Base-by-base conservation (phyloP, 2,329 filamentous ascomycete genomes). In the Malbranchea cinnamomea region DNA sequence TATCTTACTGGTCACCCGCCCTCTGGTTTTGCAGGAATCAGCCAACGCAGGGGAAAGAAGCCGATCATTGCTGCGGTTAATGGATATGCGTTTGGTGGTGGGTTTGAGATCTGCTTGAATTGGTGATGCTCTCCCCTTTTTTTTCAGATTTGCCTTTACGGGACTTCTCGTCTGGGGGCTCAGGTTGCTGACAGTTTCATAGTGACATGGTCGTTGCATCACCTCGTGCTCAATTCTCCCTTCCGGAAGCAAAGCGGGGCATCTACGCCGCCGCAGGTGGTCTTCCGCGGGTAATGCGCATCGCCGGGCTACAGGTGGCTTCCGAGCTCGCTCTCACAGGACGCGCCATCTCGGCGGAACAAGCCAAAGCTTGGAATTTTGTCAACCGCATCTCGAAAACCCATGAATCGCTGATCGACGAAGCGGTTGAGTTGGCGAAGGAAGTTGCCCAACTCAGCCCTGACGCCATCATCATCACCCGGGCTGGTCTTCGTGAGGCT, bases 81-180 rank as follows among this genome's bases (percentile, higher is more conserved):
- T 46, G 80, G 80, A 1, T 59, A 78, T 17, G 79, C 76, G 25
- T 63, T 80, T 20, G 81, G 81, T 22, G 80, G 81, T 29, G 80
- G 78, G 2, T 74, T 79, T 55, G 80, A 87, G 59, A 82, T 84
- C 52, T 83, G 85, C 34, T 78, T 95, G 68, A 94, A 94, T 79
- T 81, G 78, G 65, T 68, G n/a, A 46, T 20, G 54, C 48, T 14
- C n/a, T 13, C 16, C 23, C n/a, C n/a, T n/a, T 5, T 15, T 17
- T 27, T 23, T 31, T 26, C 24, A 14, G 11, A 14, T 8, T 14
- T 13, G 5, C 2, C n/a, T 26, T 4, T 25, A 15, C 13, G 6
- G 7, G 13, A 31, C 5, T 31, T 14, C 8, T 19, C n/a, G n/a
- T n/a, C n/a, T n/a, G n/a, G n/a, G n/a, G n/a, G n/a, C n/a, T 24